phyloP scores from a whole-genome alignment of 2,329 filamentous ascomycete species.

The Immersiporthe knoxdaviesiana region DNA sequence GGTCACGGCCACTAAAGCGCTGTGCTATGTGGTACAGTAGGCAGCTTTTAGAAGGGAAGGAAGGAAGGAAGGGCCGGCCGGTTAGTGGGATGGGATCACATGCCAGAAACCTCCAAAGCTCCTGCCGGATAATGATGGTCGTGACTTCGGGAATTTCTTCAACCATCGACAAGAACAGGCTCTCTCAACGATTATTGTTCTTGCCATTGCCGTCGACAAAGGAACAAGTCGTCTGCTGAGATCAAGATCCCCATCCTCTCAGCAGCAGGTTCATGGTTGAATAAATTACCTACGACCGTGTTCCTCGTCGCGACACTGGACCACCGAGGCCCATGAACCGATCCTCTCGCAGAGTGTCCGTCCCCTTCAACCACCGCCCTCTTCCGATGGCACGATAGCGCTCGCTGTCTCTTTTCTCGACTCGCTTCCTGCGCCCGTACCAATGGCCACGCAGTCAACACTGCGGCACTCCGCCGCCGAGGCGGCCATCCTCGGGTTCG shows the following conservation, averaged over 20 bases:
- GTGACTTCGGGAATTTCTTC: slow-evolving; percentile 20
- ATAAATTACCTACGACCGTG: not conserved
- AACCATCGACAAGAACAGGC: not conserved
- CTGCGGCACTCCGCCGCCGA: slow-evolving; percentile 68
- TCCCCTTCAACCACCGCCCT: not conserved
- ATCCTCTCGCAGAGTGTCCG: not conserved
- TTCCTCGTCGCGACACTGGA: not conserved
- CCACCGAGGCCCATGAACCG: not conserved
- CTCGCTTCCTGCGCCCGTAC: slow-evolving; percentile 23
- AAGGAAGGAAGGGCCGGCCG: not conserved
- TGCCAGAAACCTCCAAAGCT: slow-evolving; percentile 14
- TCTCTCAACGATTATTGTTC: not conserved
- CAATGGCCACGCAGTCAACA: slow-evolving; percentile 92
- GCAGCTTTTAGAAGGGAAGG: not conserved
- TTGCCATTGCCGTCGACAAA: not conserved
- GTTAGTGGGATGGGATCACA: slow-evolving; percentile 14
- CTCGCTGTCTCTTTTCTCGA: not conserved
- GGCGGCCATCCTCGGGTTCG: slow-evolving; percentile 67
- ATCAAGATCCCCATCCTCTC: not conserved
- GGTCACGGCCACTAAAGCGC: not conserved
- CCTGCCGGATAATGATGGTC: slow-evolving; percentile 14
- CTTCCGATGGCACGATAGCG: slow-evolving; percentile 22
- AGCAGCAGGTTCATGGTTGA: not conserved
- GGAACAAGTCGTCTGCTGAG: not conserved
- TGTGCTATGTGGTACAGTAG: not conserved